Evolutionary conservation across 129 eudicot species (phyloP).

Genomic region (Escallonia herrerae): DNA sequence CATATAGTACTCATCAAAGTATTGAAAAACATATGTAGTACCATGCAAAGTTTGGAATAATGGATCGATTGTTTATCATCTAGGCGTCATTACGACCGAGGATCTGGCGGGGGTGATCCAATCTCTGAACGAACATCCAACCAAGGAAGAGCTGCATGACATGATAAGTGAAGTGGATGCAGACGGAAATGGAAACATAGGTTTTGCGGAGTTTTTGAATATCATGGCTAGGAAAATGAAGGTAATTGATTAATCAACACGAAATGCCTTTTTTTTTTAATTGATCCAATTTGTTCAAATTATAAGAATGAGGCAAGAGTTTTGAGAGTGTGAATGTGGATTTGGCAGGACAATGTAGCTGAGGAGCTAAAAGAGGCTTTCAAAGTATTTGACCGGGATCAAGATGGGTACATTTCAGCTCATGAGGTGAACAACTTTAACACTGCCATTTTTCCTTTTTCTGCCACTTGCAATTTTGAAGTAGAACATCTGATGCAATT

Average conservation of each 20-base stretch:
- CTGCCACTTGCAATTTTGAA: too few species aligned
- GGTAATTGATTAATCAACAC: constrained; percentile 13
- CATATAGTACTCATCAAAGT: too few species aligned
- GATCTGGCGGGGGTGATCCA: constrained; percentile 59
- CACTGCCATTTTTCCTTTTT: not conserved
- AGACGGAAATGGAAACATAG: constrained; percentile 49
- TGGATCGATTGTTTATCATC: too few species aligned
- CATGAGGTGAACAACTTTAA: constrained; percentile 40
- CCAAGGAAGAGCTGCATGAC: constrained; percentile 53
- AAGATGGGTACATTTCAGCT: constrained; percentile 79
- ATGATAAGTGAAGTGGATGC: constrained; percentile 57
- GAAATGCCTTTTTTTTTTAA: not conserved
- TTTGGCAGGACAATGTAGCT: constrained; percentile 43
- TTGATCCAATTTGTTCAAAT: too few species aligned
- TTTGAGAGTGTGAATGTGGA: not conserved
- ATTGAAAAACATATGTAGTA: too few species aligned
- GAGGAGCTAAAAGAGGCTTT: constrained; percentile 88
- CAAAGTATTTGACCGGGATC: constrained; percentile 77
- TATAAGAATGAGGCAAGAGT: not conserved
- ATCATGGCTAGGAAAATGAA: constrained; percentile 52
- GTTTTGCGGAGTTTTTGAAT: constrained; percentile 45
- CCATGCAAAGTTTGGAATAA: too few species aligned
- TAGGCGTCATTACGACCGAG: constrained; percentile 52
- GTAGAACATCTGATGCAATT: too few species aligned
- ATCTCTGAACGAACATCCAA: constrained; percentile 48